Conservation (phyloP, 345 rosid species). For the Eucalyptus rudis region DNA sequence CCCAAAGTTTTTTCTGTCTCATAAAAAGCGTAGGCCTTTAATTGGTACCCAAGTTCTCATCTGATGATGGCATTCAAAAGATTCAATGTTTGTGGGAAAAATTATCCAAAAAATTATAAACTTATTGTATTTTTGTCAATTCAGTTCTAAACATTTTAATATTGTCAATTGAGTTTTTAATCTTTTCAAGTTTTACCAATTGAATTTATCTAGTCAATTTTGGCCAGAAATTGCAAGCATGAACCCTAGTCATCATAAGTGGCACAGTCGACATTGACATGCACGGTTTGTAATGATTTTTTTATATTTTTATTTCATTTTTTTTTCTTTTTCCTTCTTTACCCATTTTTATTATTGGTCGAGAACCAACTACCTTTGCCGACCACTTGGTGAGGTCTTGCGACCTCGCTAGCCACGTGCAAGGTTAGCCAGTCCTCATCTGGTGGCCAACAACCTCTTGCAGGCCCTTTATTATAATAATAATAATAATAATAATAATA, state of each 20-base stretch:
- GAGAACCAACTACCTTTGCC: fast-evolving
- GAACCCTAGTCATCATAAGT: fast-evolving
- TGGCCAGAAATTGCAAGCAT: fast-evolving
- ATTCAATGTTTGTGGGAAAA: no score
- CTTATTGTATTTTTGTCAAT: fast-evolving
- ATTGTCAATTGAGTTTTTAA: fast-evolving
- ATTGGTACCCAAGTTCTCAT: background rate
- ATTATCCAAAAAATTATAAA: no score
- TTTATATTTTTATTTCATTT: no score
- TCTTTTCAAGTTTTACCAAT: fast-evolving
- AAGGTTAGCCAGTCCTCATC: no score
- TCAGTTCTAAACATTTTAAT: fast-evolving
- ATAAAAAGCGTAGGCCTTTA: fast-evolving
- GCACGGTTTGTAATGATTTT: no score
- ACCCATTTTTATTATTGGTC: fast-evolving
- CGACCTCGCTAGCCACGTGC: fast-evolving
- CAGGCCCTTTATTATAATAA: fast-evolving
- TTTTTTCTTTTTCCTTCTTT: no score
- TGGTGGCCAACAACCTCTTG: no score
- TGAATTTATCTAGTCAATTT: no score
- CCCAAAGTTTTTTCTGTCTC: background rate
- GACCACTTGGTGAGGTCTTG: fast-evolving
- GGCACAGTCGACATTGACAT: fast-evolving
- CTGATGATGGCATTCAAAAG: no score
- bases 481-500: no score